Percentiles rank a stretch among this genome's conserved stretches.
phyloP scores from a whole-genome alignment of 345 rosid genomes.

The Zanthoxylum bungeanum region DNA sequence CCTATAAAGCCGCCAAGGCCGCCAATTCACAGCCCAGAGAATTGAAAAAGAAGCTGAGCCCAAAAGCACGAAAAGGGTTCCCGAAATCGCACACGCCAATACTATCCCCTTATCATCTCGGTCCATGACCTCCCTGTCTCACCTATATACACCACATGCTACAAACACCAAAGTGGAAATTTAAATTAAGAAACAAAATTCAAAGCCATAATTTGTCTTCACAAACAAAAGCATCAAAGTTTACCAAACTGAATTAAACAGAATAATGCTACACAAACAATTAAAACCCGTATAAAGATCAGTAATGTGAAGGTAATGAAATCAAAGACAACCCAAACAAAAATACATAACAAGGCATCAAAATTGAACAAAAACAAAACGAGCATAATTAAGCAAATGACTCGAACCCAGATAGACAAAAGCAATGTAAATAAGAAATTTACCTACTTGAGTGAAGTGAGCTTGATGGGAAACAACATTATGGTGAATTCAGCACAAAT shows the following conservation, averaged over 20 bases:
- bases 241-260: constrained; percentile 2
- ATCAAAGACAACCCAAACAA: constrained; percentile 3
- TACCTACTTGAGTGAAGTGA: constrained; percentile 49
- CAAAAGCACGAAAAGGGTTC: constrained; percentile 72
- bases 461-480: constrained; percentile 51
- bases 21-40: constrained; percentile 96
- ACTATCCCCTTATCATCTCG: constrained; percentile 59
- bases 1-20: constrained; percentile 99
- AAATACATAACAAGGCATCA: background rate
- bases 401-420: constrained; percentile 8
- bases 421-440: constrained; percentile 23
- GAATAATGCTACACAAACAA: background rate
- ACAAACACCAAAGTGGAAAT: background rate
- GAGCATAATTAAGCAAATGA: background rate
- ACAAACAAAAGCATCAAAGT: background rate
- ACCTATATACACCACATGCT: constrained; percentile 43
- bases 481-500: constrained; percentile 39
- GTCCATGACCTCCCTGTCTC: constrained; percentile 71
- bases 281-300: constrained; percentile 18
- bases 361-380: background rate
- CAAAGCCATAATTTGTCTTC: constrained; percentile 8
- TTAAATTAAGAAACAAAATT: background rate
- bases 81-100: constrained; percentile 77
- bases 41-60: constrained; percentile 80
- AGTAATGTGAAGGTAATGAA: constrained; percentile 12